Percentiles rank a stretch among this genome's conserved stretches.
These are phyloP conservation scores for Pichia cabralensis DNA, from an alignment of 805 yeast species.

Conservation along the genomic window DNA sequence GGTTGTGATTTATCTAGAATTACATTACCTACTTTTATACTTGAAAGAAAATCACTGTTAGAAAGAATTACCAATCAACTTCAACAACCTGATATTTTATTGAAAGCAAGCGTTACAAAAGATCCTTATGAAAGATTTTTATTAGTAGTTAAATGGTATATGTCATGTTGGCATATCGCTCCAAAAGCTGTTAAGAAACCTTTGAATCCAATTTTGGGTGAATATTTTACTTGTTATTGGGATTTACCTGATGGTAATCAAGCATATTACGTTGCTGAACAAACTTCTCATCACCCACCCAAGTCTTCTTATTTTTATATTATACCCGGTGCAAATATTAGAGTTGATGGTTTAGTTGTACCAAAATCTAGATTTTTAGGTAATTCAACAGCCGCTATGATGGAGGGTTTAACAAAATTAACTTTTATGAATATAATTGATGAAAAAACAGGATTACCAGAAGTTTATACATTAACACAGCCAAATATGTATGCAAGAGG, in stretches of 20 bases:
- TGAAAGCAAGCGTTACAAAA: slow-evolving; percentile 51
- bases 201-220: slow-evolving; percentile 89
- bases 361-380: slow-evolving; percentile 89
- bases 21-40: slow-evolving; percentile 88
- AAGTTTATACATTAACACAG: slow-evolving; percentile 76
- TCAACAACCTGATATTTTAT: slow-evolving; percentile 65
- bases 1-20: slow-evolving; percentile 86
- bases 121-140: slow-evolving; percentile 65
- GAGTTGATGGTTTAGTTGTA: slow-evolving; percentile 80
- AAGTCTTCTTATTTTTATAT: slow-evolving; percentile 86
- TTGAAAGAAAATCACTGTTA: slow-evolving; percentile 92
- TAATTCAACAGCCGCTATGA: slow-evolving; percentile 91
- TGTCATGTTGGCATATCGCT: slow-evolving; percentile 96
- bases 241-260: slow-evolving; percentile 56
- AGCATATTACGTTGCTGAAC: slow-evolving; percentile 86
- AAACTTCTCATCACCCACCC: slow-evolving; percentile 98
- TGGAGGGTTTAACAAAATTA: slow-evolving; percentile 81
- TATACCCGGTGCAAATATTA: slow-evolving; percentile 69
- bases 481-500: slow-evolving; percentile 96
- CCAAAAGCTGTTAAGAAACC: slow-evolving; percentile 99
- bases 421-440: slow-evolving; percentile 53
- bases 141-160: slow-evolving; percentile 75
- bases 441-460: slow-evolving; percentile 36
- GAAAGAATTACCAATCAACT: slow-evolving; percentile 89
- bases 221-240: slow-evolving; percentile 88